Percentiles rank a stretch among this genome's conserved stretches.
Conservation (phyloP, 2,329 filamentous ascomycete species). For the Anthostomella pinea region DNA sequence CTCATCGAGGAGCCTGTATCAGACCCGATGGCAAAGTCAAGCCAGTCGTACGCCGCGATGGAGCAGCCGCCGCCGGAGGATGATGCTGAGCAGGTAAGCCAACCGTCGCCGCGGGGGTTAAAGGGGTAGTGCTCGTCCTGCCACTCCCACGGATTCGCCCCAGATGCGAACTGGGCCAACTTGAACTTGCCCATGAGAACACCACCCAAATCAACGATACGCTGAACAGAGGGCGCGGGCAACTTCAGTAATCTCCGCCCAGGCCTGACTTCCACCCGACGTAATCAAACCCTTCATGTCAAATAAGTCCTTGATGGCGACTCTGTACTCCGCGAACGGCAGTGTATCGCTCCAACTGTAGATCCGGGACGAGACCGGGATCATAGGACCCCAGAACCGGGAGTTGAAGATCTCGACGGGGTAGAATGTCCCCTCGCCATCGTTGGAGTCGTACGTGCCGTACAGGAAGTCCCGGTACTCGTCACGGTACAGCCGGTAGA, state of each 20-base stretch:
- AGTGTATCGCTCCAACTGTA: conserved; percentile 34
- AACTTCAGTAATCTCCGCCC: conserved; percentile 20
- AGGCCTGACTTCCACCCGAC: conserved; percentile 32
- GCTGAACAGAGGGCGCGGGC: conserved; percentile 31
- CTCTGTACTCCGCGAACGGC: conserved; percentile 32
- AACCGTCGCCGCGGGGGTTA: conserved; percentile 37
- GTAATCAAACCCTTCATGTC: conserved; percentile 35
- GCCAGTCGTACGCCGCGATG: conserved; percentile 38
- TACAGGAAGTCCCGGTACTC: conserved; percentile 23
- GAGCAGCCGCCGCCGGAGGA: conserved; percentile 32
- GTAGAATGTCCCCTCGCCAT: conserved; percentile 15
- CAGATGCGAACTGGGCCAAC: conserved; percentile 33
- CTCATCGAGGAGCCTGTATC: conserved; percentile 31
- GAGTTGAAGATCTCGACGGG: conserved; percentile 17
- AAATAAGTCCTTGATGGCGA: conserved; percentile 36
- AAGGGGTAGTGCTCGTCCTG: conserved; percentile 30
- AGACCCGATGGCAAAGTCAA: conserved; percentile 37
- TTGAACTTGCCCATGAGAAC: conserved; percentile 35
- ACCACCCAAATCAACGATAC: conserved; percentile 33
- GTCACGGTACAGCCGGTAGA: conserved; percentile 25
- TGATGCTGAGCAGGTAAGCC: conserved; percentile 30
- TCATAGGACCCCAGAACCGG: conserved; percentile 25
- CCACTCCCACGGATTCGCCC: conserved; percentile 23
- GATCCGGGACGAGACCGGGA: conserved; percentile 37
- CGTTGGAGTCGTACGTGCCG: conserved; percentile 22